phyloP scores from a whole-genome alignment of 2,329 filamentous ascomycete genomes.

The Beauveria scarabaeidicola region DNA sequence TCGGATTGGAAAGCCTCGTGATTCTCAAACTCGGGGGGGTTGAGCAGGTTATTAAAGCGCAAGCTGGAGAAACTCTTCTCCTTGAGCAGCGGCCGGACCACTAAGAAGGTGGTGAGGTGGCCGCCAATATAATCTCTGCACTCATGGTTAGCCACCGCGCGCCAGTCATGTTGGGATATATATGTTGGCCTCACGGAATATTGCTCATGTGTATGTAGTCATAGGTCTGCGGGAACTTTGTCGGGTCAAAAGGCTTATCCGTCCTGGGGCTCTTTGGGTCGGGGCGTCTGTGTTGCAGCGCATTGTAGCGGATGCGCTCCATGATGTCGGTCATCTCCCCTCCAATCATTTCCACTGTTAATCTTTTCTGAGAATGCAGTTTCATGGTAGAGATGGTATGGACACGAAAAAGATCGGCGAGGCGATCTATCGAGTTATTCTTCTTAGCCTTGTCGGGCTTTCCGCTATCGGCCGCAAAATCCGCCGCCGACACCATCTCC shows the following conservation, averaged over 20 bases:
- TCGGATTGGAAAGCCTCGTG: constrained; percentile 22
- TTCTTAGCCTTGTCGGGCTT: background rate
- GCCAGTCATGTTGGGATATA: background rate
- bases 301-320: constrained; percentile 21
- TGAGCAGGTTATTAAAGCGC: constrained; percentile 20
- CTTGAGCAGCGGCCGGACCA: constrained; percentile 19
- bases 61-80: constrained; percentile 17
- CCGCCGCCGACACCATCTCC: background rate
- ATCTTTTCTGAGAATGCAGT: background rate
- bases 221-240: constrained; percentile 19
- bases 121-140: constrained; percentile 23
- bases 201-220: constrained; percentile 24
- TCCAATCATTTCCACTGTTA: constrained; percentile 19
- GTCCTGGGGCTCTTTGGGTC: background rate
- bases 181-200: constrained; percentile 17
- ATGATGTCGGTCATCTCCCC: constrained; percentile 23
- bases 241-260: constrained; percentile 12
- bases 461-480: no score
- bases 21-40: constrained; percentile 17
- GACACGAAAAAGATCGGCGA: background rate
- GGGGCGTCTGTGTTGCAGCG: constrained; percentile 15
- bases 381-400: background rate
- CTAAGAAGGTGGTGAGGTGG: constrained; percentile 18
- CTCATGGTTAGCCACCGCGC: background rate
- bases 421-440: background rate